Evolutionary conservation across 2,329 filamentous ascomycete species (phyloP).

Genomic region (Huntiella savannae): DNA sequence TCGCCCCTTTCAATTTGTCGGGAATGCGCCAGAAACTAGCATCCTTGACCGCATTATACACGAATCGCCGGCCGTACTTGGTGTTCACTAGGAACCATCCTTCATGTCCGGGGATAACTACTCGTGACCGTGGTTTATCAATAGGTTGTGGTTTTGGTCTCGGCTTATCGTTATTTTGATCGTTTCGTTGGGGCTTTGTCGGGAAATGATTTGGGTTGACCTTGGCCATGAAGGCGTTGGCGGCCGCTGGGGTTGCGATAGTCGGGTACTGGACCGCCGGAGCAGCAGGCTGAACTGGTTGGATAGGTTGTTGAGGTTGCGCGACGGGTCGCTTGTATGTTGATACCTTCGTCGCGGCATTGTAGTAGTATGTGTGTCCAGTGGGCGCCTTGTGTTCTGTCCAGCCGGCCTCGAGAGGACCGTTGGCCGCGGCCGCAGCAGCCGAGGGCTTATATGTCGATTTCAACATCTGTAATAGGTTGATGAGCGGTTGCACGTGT

Average conservation of each 20-base stretch:
- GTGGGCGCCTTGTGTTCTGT: conserved; percentile 82
- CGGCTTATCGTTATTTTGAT: conserved; percentile 21
- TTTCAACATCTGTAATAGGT: conserved; percentile 39
- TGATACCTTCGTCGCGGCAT: conserved; percentile 62
- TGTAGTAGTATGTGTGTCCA: conserved; percentile 78
- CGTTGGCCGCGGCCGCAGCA: conserved; percentile 18
- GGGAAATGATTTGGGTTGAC: conserved; percentile 23
- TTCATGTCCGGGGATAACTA: conserved; percentile 58
- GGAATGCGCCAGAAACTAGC: conserved; percentile 93
- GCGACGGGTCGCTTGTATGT: conserved; percentile 62
- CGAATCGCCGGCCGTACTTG: conserved; percentile 73
- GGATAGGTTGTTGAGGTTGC: conserved; percentile 7
- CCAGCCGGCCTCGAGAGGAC: conserved; percentile 63
- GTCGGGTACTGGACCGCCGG: background rate
- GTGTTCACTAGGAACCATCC: conserved; percentile 91
- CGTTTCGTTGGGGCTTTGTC: conserved; percentile 18
- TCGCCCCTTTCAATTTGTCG: conserved; percentile 62
- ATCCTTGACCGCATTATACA: conserved; percentile 70
- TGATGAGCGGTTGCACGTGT: too few species aligned
- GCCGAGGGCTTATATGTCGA: conserved; percentile 51
- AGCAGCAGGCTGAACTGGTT: background rate
- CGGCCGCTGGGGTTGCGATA: conserved; percentile 35
- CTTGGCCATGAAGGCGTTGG: conserved; percentile 42
- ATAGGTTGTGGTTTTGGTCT: conserved; percentile 46
- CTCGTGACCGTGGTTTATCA: conserved; percentile 67